phyloP scores from a whole-genome alignment of 805 yeast genomes.

The Starmerella potacharoeniae region DNA sequence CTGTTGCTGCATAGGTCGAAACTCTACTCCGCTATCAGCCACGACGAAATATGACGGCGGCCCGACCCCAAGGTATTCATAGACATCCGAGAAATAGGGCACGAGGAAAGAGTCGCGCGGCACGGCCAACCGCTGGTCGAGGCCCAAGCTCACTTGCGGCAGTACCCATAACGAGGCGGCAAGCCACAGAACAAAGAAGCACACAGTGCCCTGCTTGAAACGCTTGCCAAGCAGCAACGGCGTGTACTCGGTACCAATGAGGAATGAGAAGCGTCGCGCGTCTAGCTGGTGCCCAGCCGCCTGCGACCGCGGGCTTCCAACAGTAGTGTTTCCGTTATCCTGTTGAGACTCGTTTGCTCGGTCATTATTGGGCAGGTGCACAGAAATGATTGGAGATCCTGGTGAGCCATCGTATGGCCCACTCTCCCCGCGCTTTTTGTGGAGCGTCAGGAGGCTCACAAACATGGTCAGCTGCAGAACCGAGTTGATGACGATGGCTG shows the following conservation, averaged over 20 bases:
- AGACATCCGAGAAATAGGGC: conserved; percentile 66
- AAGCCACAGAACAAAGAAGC: conserved; percentile 48
- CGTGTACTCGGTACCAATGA: conserved; percentile 44
- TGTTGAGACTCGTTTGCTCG: background rate
- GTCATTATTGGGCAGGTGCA: background rate
- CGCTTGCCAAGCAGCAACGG: conserved; percentile 44
- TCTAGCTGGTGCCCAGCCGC: conserved; percentile 8
- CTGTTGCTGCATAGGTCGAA: conserved; percentile 50
- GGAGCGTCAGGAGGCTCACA: conserved; percentile 50
- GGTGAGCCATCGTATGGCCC: background rate
- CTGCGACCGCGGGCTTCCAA: conserved; percentile 4
- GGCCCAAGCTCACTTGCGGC: conserved; percentile 63
- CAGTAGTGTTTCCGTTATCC: background rate
- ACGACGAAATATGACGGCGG: conserved; percentile 87
- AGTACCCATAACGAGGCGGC: conserved; percentile 57
- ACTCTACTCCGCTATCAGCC: conserved; percentile 53
- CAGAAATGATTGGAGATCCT: background rate
- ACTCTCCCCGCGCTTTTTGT: conserved; percentile 8
- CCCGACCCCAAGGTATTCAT: conserved; percentile 65
- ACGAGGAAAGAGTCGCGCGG: conserved; percentile 76
- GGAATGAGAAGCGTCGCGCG: conserved; percentile 12
- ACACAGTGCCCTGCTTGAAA: conserved; percentile 38
- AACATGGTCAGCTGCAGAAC: conserved; percentile 71
- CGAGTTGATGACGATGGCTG: conserved; percentile 70
- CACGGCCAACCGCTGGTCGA: conserved; percentile 81